phyloP scores from a whole-genome alignment of 1,284 basidiomycete genomes.

The Schizopora paradoxa region DNA sequence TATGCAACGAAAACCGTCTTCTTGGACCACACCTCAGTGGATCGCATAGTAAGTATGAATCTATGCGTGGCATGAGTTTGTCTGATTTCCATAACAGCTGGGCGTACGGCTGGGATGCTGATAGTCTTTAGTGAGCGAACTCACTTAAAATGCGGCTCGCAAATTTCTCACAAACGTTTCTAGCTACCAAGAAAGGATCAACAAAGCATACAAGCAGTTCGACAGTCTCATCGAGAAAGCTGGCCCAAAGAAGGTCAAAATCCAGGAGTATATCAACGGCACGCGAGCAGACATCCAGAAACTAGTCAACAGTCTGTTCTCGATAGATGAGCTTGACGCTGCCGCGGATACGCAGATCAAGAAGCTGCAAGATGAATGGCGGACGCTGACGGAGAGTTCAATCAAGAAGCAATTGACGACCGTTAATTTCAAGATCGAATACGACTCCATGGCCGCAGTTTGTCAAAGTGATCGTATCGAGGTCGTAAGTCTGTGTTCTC shows the following conservation, averaged over 20 bases:
- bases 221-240: background rate
- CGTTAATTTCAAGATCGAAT: constrained; percentile 15
- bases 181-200: constrained; percentile 6
- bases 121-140: constrained; percentile 15
- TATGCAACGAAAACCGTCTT: constrained; percentile 17
- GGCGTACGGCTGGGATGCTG: constrained; percentile 21
- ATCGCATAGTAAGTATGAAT: constrained; percentile 20
- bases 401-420: constrained; percentile 17
- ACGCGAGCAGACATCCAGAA: constrained; percentile 3
- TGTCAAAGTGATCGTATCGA: constrained; percentile 17
- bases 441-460: constrained; percentile 16
- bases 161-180: background rate
- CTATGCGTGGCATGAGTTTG: background rate
- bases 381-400: constrained; percentile 8
- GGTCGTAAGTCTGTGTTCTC: constrained; percentile 9
- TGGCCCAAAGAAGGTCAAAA: background rate
- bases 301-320: constrained; percentile 11
- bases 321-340: constrained; percentile 14
- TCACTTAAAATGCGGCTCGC: background rate
- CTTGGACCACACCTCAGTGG: constrained; percentile 20
- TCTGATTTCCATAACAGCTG: constrained; percentile 11
- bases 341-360: constrained; percentile 14
- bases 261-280: constrained; percentile 1
- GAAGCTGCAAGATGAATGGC: constrained; percentile 15
- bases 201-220: constrained; percentile 2